These are phyloP conservation scores for Anthostomella pinea DNA, from an alignment of 2,329 filamentous ascomycete genomes.

Conservation along the genomic window DNA sequence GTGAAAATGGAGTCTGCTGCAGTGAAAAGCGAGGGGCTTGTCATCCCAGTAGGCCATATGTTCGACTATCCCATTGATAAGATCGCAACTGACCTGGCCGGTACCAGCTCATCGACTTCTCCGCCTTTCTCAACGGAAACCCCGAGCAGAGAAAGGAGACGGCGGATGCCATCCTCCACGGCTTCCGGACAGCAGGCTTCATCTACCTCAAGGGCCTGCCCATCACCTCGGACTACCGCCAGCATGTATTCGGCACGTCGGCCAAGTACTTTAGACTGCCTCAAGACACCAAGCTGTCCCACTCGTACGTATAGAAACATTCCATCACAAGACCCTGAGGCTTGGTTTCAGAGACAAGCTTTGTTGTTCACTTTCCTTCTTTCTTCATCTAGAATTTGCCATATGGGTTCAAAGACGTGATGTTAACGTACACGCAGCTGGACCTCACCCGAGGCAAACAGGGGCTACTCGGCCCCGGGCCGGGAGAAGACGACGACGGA, in stretches of 20 bases:
- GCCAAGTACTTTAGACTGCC: conserved; percentile 69
- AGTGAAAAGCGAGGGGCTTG: conserved; percentile 50
- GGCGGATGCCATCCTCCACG: conserved; percentile 69
- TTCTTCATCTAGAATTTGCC: too few relatives aligned
- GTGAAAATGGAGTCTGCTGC: conserved; percentile 39
- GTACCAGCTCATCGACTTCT: conserved; percentile 73
- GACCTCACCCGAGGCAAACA: conserved; percentile 70
- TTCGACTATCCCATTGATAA: neutral
- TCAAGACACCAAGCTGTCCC: conserved; percentile 57
- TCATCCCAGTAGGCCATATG: conserved; percentile 48
- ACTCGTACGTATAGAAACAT: too few relatives aligned
- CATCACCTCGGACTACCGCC: conserved; percentile 58
- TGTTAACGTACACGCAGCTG: too few relatives aligned
- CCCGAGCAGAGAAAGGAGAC: conserved; percentile 59
- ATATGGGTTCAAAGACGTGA: too few relatives aligned
- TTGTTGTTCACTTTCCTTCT: too few relatives aligned
- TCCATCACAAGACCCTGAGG: too few relatives aligned
- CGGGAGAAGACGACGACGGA: conserved; percentile 68
- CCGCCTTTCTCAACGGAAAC: conserved; percentile 64
- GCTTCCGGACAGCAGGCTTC: conserved; percentile 85
- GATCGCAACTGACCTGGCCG: conserved; percentile 8
- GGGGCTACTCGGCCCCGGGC: conserved; percentile 68
- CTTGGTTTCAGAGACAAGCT: too few relatives aligned
- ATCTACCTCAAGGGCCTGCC: conserved; percentile 82
- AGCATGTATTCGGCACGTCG: conserved; percentile 63